Percentiles rank a stretch among this genome's conserved stretches.
Evolutionary conservation across 176 grass and related monocot species (phyloP).

Genomic region (Puya raimondii): DNA sequence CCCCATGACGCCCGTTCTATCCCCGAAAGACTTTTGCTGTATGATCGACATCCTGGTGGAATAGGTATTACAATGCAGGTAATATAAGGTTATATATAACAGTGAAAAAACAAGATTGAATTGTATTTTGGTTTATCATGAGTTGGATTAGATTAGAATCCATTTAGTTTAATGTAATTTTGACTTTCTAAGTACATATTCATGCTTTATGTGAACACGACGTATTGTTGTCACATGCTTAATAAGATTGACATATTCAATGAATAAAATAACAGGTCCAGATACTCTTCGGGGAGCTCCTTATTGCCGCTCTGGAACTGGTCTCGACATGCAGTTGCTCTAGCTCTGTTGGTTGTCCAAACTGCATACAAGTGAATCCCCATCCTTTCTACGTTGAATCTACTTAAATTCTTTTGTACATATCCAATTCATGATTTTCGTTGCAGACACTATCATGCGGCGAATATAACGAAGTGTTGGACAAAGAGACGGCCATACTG

Average conservation of each 20-base stretch:
- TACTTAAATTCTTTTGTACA: not conserved
- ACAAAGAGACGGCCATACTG: constrained; percentile 64
- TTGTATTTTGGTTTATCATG: too few relatives aligned
- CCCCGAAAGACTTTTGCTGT: constrained; percentile 70
- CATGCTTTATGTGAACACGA: not conserved
- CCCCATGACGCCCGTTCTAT: constrained; percentile 61
- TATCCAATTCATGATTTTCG: not conserved
- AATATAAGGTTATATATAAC: constrained; percentile 24
- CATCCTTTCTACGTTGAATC: not conserved
- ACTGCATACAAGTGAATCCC: constrained; percentile 53
- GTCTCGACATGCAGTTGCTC: constrained; percentile 54
- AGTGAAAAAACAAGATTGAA: not conserved
- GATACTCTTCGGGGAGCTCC: constrained; percentile 57
- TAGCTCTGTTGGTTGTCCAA: constrained; percentile 53
- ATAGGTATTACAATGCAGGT: constrained; percentile 64
- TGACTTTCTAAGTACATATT: not conserved
- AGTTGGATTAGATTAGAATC: too few relatives aligned
- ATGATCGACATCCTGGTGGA: constrained; percentile 74
- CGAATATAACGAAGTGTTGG: constrained; percentile 79
- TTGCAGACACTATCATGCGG: constrained; percentile 58
- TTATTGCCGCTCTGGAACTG: constrained; percentile 57
- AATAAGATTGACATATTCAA: not conserved
- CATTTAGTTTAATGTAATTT: too few relatives aligned
- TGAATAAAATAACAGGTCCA: constrained; percentile 39
- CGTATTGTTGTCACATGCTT: not conserved